Evolutionary conservation across 1,284 basidiomycete genomes (phyloP).

Genomic region (Gymnopus androsaceus): DNA sequence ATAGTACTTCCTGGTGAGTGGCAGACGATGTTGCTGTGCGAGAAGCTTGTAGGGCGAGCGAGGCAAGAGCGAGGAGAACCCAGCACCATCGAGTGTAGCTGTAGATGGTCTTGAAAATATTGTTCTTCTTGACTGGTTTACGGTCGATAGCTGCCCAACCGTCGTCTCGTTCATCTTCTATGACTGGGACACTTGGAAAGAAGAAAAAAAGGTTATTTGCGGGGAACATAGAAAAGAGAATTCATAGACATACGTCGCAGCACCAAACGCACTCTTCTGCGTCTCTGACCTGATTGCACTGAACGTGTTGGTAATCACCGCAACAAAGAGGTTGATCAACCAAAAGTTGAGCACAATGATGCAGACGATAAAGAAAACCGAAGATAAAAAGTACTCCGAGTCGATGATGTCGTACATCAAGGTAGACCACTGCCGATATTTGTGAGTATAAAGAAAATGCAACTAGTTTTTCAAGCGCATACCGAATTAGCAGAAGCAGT

Average conservation of each 20-base stretch:
- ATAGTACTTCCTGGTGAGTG: constrained; percentile 50
- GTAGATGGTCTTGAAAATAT: constrained; percentile 56
- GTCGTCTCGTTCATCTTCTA: constrained; percentile 43
- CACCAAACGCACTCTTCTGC: constrained; percentile 91
- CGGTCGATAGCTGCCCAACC: constrained; percentile 55
- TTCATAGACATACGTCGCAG: constrained; percentile 43
- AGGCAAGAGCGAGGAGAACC: constrained; percentile 75
- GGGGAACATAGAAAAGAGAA: background rate
- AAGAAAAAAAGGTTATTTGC: background rate
- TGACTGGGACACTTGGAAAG: background rate
- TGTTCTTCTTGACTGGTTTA: constrained; percentile 45
- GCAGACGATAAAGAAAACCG: constrained; percentile 86
- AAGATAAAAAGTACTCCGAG: constrained; percentile 87
- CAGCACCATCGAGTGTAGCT: constrained; percentile 72
- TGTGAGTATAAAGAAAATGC: background rate
- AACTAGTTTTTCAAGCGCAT: constrained; percentile 28
- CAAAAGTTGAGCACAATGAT: constrained; percentile 89
- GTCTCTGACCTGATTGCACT: constrained; percentile 88
- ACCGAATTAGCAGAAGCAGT: constrained; percentile 82
- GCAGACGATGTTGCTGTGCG: constrained; percentile 59
- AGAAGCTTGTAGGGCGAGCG: constrained; percentile 80
- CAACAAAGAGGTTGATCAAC: constrained; percentile 94
- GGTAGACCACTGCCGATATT: constrained; percentile 58
- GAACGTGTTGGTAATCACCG: constrained; percentile 96
- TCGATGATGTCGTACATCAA: constrained; percentile 94